These are phyloP conservation scores for Beta corolliflora DNA, from an alignment of 179 eudicot species.

Conservation along the genomic window DNA sequence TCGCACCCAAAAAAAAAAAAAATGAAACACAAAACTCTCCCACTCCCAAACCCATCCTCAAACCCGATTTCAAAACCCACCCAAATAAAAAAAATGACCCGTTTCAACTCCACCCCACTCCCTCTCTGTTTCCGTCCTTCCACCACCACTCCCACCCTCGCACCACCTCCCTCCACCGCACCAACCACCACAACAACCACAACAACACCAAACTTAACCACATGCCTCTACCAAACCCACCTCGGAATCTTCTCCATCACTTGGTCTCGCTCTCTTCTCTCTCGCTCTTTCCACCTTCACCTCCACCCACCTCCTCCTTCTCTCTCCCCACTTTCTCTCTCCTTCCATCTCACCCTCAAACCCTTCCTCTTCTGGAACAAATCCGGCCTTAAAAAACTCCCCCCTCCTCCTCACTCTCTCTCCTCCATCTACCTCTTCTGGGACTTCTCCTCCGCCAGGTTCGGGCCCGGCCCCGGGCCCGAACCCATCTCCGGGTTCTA, in stretches of 20 bases:
- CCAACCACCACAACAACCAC: constrained; percentile 19
- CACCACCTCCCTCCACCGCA: constrained; percentile 28
- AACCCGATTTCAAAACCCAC: constrained; percentile 3
- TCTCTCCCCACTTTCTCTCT: constrained; percentile 22
- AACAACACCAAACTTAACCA: constrained; percentile 52
- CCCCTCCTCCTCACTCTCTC: background rate
- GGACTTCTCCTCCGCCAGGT: constrained; percentile 60
- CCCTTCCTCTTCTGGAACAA: constrained; percentile 59
- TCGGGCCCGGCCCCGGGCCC: constrained; percentile 69
- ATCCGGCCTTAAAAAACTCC: constrained; percentile 26
- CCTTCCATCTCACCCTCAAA: constrained; percentile 54
- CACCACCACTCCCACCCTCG: constrained; percentile 18
- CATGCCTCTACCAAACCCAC: constrained; percentile 63
- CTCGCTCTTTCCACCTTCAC: constrained; percentile 55
- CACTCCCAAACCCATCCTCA: background rate
- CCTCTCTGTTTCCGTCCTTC: constrained; percentile 42
- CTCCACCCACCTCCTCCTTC: constrained; percentile 31
- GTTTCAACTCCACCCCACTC: constrained; percentile 32
- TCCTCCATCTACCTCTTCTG: constrained; percentile 36
- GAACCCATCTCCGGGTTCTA: constrained; percentile 63
- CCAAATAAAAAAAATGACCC: constrained; percentile 16
- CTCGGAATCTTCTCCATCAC: constrained; percentile 62
- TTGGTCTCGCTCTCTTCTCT: constrained; percentile 59
- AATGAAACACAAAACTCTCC: constrained; percentile 22
- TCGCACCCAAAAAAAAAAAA: background rate